Base-by-base conservation (phyloP, 805 yeast genomes). In the Kuraishia cidri region DNA sequence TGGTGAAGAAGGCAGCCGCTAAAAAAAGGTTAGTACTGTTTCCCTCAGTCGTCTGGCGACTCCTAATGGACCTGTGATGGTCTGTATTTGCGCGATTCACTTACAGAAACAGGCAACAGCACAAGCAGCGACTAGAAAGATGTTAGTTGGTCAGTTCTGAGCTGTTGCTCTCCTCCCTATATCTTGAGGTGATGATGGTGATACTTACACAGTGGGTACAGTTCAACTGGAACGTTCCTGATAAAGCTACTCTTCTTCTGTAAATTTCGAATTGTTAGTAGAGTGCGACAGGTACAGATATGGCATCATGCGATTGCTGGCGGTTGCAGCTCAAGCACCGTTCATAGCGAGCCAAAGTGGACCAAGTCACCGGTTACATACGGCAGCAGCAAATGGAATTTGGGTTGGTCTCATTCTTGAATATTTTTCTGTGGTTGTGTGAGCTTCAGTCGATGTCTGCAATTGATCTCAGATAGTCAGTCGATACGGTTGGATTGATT, bases 1-100 rank as follows among this genome's bases (percentile, higher is more conserved):
- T 62, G 10, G 71, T 47, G 59, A 73, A 73, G 58, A 53, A 73
- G 39, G 61, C 43, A 34, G 75, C 78, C 24, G 68, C 39, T 39
- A 29, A 11, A 17, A 10, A n/a, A 25, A 13, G n/a, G 32, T 22
- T 29, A 33, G 29, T 18, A 29, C 18, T 22, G n/a, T n/a, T n/a
- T n/a, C n/a, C n/a, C n/a, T n/a, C n/a, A n/a, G n/a, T n/a, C n/a
- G n/a, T n/a, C n/a, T n/a, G n/a, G n/a, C n/a, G n/a, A n/a, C n/a
- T n/a, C n/a, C n/a, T n/a, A n/a, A n/a, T n/a, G n/a, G n/a, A n/a
- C n/a, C n/a, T n/a, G n/a, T n/a, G n/a, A n/a, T n/a, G n/a, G n/a
- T n/a, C n/a, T n/a, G n/a, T n/a, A n/a, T n/a, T n/a, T n/a, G n/a
- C n/a, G n/a, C n/a, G n/a, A 7, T 13, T 12, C 31, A 39, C 42